Evolutionary conservation across 2,329 filamentous ascomycete species (phyloP), one percentile per base, ranked within the genome.

Genomic region (Cyphellophora attinorum): DNA sequence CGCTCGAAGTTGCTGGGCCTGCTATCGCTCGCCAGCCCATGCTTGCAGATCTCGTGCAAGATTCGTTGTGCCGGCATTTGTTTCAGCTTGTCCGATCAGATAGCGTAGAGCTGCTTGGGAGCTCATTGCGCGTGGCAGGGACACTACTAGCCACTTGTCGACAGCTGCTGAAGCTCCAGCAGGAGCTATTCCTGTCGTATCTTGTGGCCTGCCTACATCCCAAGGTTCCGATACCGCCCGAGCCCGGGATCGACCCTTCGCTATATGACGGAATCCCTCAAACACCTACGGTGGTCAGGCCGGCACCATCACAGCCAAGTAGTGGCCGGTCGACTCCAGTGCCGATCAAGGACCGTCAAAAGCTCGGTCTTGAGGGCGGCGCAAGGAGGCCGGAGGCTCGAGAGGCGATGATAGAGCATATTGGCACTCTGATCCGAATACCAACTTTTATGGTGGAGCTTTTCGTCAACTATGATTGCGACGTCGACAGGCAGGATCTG

Each of bases 401-500:
- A 47, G 91, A 98, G 65, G 88, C 91, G 19, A 98, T 98, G 91
- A 85, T 98, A 4, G 91, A 98, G 61, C 93, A 84, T 49, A 81
- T 98, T 29, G 88, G 89, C 21, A 86, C 89, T 35, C 67, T 98
- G 40, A 84, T 86, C 23, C 75, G 93, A 27, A 94, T 98, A 67
- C 86, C 91, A 1, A 88, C 79, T 27, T 98, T 93, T 54, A 86
- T 96, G 76, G 78, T 82, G 8, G 93, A 98, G 57, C 70, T 98
- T 5, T 98, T 95, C 55, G 78, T 96, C 59, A 98, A 98, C 58
- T 98, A 96, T 54, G 91, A 98, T 58, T 98, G 89, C 52, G 88
- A 96, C 52, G 79, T 85, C 34, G 85, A 98, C 53, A 76, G 88
- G 32, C 80, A 79, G 33, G 91, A 98, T 61, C 64, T 98, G 4